A percentile compares a stretch with the other conserved stretches of the same genome.
Conservation (phyloP, 805 yeast genomes). For the Starmerella bombi region DNA sequence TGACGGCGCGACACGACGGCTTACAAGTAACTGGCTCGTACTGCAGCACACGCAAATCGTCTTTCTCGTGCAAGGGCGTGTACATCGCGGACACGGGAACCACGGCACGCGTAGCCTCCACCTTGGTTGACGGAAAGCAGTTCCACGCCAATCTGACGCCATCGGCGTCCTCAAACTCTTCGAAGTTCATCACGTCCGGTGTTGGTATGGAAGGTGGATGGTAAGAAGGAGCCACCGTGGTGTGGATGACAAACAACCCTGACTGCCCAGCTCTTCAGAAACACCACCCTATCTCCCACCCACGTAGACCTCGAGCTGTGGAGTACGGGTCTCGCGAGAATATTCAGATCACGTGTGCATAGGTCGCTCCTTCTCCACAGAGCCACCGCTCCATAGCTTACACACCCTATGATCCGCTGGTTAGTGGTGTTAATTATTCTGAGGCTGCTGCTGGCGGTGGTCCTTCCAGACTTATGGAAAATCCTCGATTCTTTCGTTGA, state of each 20-base stretch:
- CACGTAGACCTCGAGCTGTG: no score
- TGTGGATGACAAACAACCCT: conserved; percentile 4
- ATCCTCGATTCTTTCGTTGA: conserved; percentile 42
- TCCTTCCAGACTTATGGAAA: conserved; percentile 22
- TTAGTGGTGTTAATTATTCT: conserved; percentile 17
- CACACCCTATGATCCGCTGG: neutral
- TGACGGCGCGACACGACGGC: conserved; percentile 65
- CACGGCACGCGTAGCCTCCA: conserved; percentile 80
- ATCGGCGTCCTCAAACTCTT: conserved; percentile 46
- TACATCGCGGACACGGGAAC: conserved; percentile 90
- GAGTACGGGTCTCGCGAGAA: no score
- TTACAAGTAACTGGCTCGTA: conserved; percentile 81
- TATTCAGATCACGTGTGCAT: no score
- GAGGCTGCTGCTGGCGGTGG: conserved; percentile 18
- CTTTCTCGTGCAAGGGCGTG: conserved; percentile 79
- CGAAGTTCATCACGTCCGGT: conserved; percentile 33
- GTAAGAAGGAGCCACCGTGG: conserved; percentile 9
- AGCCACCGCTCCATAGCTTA: no score
- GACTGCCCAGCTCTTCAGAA: neutral
- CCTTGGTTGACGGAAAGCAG: conserved; percentile 75
- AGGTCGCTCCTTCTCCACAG: no score
- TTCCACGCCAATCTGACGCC: conserved; percentile 71
- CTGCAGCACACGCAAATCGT: conserved; percentile 60
- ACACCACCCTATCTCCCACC: no score
- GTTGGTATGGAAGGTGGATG: neutral